phyloP scores from a whole-genome alignment of 202 grass and related monocot genomes.

The Schoenoplectus tabernaemontani region DNA sequence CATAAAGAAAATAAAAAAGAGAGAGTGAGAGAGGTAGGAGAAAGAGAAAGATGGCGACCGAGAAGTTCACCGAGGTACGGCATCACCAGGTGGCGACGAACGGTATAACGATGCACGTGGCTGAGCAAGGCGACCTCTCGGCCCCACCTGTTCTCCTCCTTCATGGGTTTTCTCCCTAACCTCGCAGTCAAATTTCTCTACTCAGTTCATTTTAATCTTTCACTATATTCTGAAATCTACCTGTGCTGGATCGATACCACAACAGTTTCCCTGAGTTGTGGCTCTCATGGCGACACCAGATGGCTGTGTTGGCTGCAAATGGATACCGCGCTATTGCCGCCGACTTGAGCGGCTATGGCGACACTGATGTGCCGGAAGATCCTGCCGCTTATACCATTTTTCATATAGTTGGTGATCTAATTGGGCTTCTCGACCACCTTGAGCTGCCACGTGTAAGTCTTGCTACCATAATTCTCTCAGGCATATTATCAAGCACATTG shows the following conservation, averaged over 20 bases:
- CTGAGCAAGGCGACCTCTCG: background rate
- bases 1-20: background rate
- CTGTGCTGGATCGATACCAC: background rate
- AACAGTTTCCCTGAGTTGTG: slow-evolving; percentile 66
- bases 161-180: background rate
- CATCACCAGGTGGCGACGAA: slow-evolving; percentile 1
- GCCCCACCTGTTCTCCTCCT: background rate
- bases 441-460: slow-evolving; percentile 29
- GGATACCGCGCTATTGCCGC: slow-evolving; percentile 47
- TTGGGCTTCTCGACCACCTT: slow-evolving; percentile 40
- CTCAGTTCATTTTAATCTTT: slow-evolving; percentile 2
- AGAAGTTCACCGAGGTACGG: background rate
- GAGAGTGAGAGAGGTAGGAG: background rate
- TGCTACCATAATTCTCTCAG: background rate
- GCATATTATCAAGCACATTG: background rate
- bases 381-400: slow-evolving; percentile 30
- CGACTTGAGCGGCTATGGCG: slow-evolving; percentile 51
- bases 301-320: slow-evolving; percentile 34
- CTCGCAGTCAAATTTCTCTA: background rate
- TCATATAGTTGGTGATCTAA: slow-evolving; percentile 38
- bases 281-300: slow-evolving; percentile 62
- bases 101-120: slow-evolving; percentile 20
- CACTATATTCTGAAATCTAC: background rate
- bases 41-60: background rate
- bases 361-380: slow-evolving; percentile 34